Base-by-base conservation (phyloP, 768 basidiomycete species). In the Brasilioporus rufonigricans region DNA sequence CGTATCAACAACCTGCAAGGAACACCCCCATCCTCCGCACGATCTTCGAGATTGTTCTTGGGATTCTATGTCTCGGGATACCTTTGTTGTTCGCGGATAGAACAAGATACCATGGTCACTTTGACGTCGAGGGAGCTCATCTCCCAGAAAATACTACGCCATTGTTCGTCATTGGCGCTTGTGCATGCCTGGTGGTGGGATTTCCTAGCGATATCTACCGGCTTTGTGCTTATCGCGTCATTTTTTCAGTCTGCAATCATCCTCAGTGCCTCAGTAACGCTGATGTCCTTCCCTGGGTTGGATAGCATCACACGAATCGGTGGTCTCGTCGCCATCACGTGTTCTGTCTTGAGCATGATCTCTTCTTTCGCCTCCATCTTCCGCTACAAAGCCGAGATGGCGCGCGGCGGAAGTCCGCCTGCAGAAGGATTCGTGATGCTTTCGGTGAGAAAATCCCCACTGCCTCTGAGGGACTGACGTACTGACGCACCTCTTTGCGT, bases 211-310 rank as follows among this genome's bases (percentile, higher is more conserved):
- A n/a, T n/a, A 44, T 29, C 2, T 44, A 31, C 41, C 29, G n/a
- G 54, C 14, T 2, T 19, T 6, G 18, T 1, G 19, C 54, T 61
- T 29, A 65, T 46, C 41, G 18, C 61, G 8, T 11, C 5, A 4
- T 14, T 29, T 9, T 41, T 50, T 35, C 68, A 92, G 90, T 88
- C 89, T 62, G 90, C 90, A 27, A 79, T 91, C 54, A 78, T 91
- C 23, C 74, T 92, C 54, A 91, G 91, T 61, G 86, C 89, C 31
- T 88, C 89, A 38, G 86, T 91, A 53, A 91, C 89, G 26, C 85
- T 91, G 72, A 79, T 93, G 66, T 82, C 87, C 48, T 78, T 93
- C 50, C 89, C 91, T 61, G 87, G 85, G 36, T 61, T 93, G 69
- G 85, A 86, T 67, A 79, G 74, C 55, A 58, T 85, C 57, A 73